Conservation (phyloP, 176 grass and related monocot genomes). For the Avena sativa region DNA sequence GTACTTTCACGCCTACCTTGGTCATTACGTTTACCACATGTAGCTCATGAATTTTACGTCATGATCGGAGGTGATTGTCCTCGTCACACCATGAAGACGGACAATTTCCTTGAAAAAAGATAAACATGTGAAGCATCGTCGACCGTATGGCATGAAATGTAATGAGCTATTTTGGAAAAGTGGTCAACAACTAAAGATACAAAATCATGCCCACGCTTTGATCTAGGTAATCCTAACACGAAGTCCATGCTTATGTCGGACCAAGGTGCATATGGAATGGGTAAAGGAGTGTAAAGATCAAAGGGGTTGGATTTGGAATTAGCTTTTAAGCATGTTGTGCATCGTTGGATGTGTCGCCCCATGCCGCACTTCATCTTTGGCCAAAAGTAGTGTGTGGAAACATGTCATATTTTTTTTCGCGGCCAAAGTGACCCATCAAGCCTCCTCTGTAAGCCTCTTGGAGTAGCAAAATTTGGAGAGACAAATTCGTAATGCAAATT, state of each 20-base stretch:
- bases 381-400: neutral
- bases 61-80: no score
- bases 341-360: neutral
- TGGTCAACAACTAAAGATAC: neutral
- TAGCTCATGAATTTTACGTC: no score
- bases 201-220: neutral
- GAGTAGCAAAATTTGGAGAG: no score
- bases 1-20: no score
- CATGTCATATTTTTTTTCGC: neutral
- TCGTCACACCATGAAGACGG: no score
- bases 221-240: neutral
- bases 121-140: neutral
- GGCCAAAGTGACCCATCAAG: neutral
- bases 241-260: neutral
- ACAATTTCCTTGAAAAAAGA: neutral
- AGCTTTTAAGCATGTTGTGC: neutral
- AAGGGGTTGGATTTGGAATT: neutral
- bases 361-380: neutral
- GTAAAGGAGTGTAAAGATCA: neutral
- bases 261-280: neutral
- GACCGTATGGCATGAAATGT: neutral
- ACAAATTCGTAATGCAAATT: no score
- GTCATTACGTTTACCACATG: no score
- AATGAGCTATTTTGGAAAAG: neutral
- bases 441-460: neutral